Percentiles rank a stretch among this genome's conserved stretches.
These are phyloP conservation scores for Daedaleopsis sinensis DNA, from an alignment of 768 basidiomycete species.

Conservation along the genomic window DNA sequence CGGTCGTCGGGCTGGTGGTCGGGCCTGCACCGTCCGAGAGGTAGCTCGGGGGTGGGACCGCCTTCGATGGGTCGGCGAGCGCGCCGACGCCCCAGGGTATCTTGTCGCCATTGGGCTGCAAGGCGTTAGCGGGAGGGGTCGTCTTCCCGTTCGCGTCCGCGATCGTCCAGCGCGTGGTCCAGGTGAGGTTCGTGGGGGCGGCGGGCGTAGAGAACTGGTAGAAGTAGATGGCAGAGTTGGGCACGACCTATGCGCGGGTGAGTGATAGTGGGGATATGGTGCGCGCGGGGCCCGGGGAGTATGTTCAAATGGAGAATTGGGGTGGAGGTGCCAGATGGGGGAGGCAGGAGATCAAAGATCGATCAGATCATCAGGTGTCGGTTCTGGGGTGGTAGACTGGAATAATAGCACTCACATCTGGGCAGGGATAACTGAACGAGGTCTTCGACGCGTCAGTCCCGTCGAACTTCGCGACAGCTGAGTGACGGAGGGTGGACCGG, in stretches of 20 bases:
- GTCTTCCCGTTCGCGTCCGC: constrained; percentile 49
- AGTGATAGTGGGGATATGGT: neutral
- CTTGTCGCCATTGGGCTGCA: constrained; percentile 46
- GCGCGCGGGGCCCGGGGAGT: too few relatives aligned
- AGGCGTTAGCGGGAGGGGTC: constrained; percentile 51
- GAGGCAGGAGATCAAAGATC: too few relatives aligned
- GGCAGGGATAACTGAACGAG: constrained; percentile 63
- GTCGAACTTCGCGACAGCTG: constrained; percentile 68
- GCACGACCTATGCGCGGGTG: constrained; percentile 49
- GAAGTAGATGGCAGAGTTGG: constrained; percentile 79
- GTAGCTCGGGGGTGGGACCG: constrained; percentile 23
- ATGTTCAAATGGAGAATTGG: too few relatives aligned
- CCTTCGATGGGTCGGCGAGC: constrained; percentile 48
- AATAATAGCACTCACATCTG: constrained; percentile 46
- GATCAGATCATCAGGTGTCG: neutral
- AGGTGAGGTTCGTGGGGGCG: constrained; percentile 7
- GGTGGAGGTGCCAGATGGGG: too few relatives aligned
- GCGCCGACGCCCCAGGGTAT: constrained; percentile 72
- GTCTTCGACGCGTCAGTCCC: constrained; percentile 54
- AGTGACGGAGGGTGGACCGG: neutral
- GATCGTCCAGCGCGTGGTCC: constrained; percentile 45
- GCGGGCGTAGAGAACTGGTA: constrained; percentile 69
- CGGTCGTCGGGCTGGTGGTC: neutral
- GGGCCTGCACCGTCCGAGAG: constrained; percentile 9
- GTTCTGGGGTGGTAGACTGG: neutral